A percentile compares a stretch with the other conserved stretches of the same genome.
These are phyloP conservation scores for Gamsiella multidivaricata DNA, from an alignment of 192 early-diverging fungal genomes.

Conservation along the genomic window DNA sequence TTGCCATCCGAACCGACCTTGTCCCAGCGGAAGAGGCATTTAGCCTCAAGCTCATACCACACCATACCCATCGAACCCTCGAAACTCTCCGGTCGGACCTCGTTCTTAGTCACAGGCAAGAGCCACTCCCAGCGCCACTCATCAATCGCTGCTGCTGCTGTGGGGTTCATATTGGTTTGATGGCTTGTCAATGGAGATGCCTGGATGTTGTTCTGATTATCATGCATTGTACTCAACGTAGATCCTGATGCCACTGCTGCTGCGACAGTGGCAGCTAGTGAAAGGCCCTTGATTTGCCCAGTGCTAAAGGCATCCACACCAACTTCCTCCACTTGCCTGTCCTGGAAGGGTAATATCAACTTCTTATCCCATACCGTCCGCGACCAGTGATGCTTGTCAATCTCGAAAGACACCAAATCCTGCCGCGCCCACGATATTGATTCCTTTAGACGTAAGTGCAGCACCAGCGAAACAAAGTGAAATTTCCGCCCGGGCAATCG, in stretches of 20 bases:
- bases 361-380: conserved; percentile 46
- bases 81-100: conserved; percentile 39
- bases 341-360: conserved; percentile 18
- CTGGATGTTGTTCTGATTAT: too few relatives aligned
- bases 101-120: conserved; percentile 24
- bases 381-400: conserved; percentile 29
- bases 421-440: conserved; percentile 32
- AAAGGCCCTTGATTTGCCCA: neutral
- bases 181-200: too few relatives aligned
- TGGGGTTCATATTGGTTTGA: neutral
- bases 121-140: conserved; percentile 53
- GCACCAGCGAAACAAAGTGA: conserved; percentile 35
- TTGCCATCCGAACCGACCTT: conserved; percentile 20
- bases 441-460: conserved; percentile 44
- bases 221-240: too few relatives aligned
- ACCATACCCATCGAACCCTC: conserved; percentile 40
- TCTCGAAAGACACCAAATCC: conserved; percentile 37
- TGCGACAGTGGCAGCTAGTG: neutral
- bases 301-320: neutral
- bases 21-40: conserved; percentile 47
- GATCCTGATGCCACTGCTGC: conserved; percentile 6
- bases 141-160: neutral
- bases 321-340: conserved; percentile 26
- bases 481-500: conserved; percentile 18
- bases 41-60: conserved; percentile 51